Conservation (phyloP, 257 asterid genomes). For the Petunia secreta region DNA sequence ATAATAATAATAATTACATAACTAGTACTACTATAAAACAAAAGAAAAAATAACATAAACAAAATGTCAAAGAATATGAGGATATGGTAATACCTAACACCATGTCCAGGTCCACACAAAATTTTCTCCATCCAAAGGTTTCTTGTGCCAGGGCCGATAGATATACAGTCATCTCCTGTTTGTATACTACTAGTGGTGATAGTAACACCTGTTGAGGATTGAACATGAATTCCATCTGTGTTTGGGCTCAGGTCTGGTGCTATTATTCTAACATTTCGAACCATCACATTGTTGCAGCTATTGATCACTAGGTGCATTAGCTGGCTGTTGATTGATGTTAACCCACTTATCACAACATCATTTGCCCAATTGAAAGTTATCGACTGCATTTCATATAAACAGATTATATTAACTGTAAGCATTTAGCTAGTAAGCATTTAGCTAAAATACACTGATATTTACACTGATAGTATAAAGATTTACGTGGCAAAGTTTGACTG, state of each 20-base stretch:
- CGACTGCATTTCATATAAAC: conserved; percentile 44
- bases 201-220: conserved; percentile 55
- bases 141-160: conserved; percentile 69
- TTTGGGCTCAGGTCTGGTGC: conserved; percentile 67
- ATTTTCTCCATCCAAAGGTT: conserved; percentile 67
- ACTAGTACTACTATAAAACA: no score
- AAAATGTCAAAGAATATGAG: not conserved
- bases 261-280: conserved; percentile 48
- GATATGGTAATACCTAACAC: conserved; percentile 47
- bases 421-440: no score
- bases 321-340: conserved; percentile 67
- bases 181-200: conserved; percentile 39
- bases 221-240: conserved; percentile 72
- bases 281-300: conserved; percentile 62
- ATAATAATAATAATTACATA: not conserved
- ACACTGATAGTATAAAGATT: no score
- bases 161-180: conserved; percentile 70
- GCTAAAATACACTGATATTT: no score
- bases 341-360: conserved; percentile 48
- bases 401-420: not conserved
- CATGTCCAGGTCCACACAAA: conserved; percentile 78
- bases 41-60: not conserved
- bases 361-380: conserved; percentile 63
- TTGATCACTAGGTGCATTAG: conserved; percentile 61
- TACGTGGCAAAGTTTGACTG: no score